These are phyloP conservation scores for sorghum (Sorghum bicolor) DNA, from an alignment of 176 grass and related monocot genomes.

Conservation along the genomic window Sorghum_bicolor_NCBIv3 NC_012871.2:72262001-72262500, in stretches of 20 bases:
- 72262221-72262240: slow-evolving; percentile 33
- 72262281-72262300: background rate
- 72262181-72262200: background rate
- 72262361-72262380: background rate
- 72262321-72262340: background rate
- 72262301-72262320: background rate
- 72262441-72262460: background rate
- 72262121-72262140: slow-evolving; percentile 48
- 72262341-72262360: background rate
- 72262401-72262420: background rate
- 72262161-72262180: too few species aligned
- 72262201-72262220: background rate
- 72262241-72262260: slow-evolving; percentile 39
- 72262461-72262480: slow-evolving; percentile 11
- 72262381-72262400: background rate
- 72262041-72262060: slow-evolving; percentile 9
- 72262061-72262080: background rate
- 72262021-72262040: background rate
- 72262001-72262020: slow-evolving; percentile 38
- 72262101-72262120: slow-evolving; percentile 14
- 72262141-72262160: background rate
- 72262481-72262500: background rate
- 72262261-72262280: slow-evolving; percentile 31
- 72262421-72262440: background rate
- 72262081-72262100: slow-evolving; percentile 31